Evolutionary conservation across 208 protist species (phyloP), one percentile per base, ranked within the genome.

Genomic region (Trypanosoma melophagium): DNA sequence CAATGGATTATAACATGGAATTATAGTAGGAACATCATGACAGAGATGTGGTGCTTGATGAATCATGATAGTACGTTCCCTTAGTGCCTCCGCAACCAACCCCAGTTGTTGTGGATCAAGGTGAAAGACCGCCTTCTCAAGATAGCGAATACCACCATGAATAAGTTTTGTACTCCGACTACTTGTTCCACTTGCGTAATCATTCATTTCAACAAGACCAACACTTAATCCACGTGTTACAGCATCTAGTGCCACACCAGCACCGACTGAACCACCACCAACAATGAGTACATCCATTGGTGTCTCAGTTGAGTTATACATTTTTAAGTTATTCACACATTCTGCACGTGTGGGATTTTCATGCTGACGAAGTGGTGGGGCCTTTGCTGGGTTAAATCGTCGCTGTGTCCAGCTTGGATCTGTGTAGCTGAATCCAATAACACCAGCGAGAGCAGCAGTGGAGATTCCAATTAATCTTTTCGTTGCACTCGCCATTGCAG

Each of bases 111-210:
- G 80, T 21, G 80, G 72, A 82, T 97, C 85, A 19, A 83, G 64
- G 79, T 90, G 76, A 56, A 95, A 87, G 40, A 95, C 86, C 17
- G 92, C 81, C 74, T 96, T 93, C 75, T 98, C 74, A 50, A 99
- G 84, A 74, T 99, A 99, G n/a, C 97, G 95, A 51, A 99, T 94
- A 52, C 96, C 97, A 59, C 97, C 98, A 73, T 99, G 97, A 55
- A 98, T 97, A 17, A 99, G 92, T 79, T 99, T 99, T 5, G 97
- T 98, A 56, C 89, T 94, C n/a, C 92, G 90, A 63, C 87, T 96
- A 68, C 87, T 96, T 40, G 97, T 98, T 24, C 96, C 97, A 25
- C 93, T 93, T 13, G 93, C 93, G 69, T 98, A 99, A 85, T 99
- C 97, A 68, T 95, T 83, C 77, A 89, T 90, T 69, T 99, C 97